Conservation (phyloP, 352 stramenopile genomes). For the Blastocystis sp. region DNA sequence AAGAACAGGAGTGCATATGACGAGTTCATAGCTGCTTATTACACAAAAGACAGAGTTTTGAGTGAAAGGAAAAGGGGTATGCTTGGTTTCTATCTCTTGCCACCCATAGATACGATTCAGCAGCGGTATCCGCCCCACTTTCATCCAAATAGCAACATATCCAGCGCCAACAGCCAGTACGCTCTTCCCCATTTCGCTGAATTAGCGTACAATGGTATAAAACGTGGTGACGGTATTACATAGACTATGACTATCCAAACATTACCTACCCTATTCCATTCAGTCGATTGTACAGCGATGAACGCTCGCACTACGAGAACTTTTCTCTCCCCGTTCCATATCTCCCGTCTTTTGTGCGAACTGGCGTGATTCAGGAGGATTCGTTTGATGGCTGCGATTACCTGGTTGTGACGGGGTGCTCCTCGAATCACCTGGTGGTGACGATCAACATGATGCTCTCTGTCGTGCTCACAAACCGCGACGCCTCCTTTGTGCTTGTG, state of each 20-base stretch:
- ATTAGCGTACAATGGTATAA: too few relatives aligned
- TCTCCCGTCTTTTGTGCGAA: conserved; percentile 19
- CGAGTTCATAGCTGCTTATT: too few relatives aligned
- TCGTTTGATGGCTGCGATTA: not conserved
- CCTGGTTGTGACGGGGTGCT: conserved; percentile 32
- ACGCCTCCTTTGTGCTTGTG: conserved; percentile 42
- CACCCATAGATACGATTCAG: too few relatives aligned
- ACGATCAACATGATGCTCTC: conserved; percentile 56
- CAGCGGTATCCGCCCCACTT: too few relatives aligned
- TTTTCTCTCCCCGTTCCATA: not conserved
- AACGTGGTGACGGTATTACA: not conserved
- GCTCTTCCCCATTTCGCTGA: too few relatives aligned
- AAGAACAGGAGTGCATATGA: too few relatives aligned
- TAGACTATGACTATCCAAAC: conserved; percentile 40
- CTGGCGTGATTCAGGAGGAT: not conserved
- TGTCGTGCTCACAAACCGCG: not conserved
- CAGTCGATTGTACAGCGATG: conserved; percentile 1
- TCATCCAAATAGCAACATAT: too few relatives aligned
- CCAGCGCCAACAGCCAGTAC: too few relatives aligned
- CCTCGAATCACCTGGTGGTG: conserved; percentile 2
- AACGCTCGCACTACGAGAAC: not conserved
- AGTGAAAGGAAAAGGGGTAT: too few relatives aligned
- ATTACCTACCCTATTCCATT: conserved; percentile 50
- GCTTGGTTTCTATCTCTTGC: too few relatives aligned
- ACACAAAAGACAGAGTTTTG: too few relatives aligned